A percentile compares a stretch with the other conserved stretches of the same genome.
Evolutionary conservation across 2,329 filamentous ascomycete genomes (phyloP).

Genomic region (Teratosphaeria gauchensis): DNA sequence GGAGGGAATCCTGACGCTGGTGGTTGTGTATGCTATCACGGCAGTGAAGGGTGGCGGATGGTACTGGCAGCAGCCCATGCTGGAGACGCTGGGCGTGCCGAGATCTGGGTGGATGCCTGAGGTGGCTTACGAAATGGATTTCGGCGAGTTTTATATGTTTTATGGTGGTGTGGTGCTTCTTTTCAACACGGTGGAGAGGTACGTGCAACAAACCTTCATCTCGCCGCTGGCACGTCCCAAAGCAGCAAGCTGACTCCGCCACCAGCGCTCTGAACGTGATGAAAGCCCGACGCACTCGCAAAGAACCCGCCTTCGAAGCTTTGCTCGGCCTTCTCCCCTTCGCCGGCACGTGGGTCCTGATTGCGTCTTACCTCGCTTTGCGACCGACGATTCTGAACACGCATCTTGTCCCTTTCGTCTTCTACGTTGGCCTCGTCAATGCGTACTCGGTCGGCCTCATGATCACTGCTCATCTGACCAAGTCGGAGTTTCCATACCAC

Average conservation of each 20-base stretch:
- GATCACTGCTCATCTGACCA: slow-evolving; percentile 87
- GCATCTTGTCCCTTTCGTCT: slow-evolving; percentile 78
- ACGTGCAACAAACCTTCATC: slow-evolving; percentile 6
- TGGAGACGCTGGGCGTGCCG: slow-evolving; percentile 60
- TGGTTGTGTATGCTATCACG: slow-evolving; percentile 72
- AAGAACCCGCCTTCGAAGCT: slow-evolving; percentile 61
- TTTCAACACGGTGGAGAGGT: slow-evolving; percentile 71
- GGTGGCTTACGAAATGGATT: slow-evolving; percentile 67
- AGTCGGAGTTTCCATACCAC: slow-evolving; percentile 78
- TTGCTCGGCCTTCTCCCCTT: slow-evolving; percentile 79
- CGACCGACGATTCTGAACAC: slow-evolving; percentile 73
- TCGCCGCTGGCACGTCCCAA: not conserved
- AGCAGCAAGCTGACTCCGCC: not conserved
- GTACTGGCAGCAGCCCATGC: slow-evolving; percentile 84
- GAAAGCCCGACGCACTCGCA: slow-evolving; percentile 62
- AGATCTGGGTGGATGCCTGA: slow-evolving; percentile 55
- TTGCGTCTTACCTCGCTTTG: slow-evolving; percentile 70
- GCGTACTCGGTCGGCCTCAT: slow-evolving; percentile 93
- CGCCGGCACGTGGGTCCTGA: slow-evolving; percentile 64
- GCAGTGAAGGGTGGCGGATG: slow-evolving; percentile 77
- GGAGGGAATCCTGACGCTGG: slow-evolving; percentile 81
- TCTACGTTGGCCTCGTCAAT: slow-evolving; percentile 84
- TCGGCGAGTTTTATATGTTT: slow-evolving; percentile 86
- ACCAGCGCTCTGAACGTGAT: slow-evolving; percentile 70
- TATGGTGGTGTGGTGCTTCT: slow-evolving; percentile 75